Conservation (phyloP, 177 flowering plant genomes). For the Tripterygium wilfordii region DNA sequence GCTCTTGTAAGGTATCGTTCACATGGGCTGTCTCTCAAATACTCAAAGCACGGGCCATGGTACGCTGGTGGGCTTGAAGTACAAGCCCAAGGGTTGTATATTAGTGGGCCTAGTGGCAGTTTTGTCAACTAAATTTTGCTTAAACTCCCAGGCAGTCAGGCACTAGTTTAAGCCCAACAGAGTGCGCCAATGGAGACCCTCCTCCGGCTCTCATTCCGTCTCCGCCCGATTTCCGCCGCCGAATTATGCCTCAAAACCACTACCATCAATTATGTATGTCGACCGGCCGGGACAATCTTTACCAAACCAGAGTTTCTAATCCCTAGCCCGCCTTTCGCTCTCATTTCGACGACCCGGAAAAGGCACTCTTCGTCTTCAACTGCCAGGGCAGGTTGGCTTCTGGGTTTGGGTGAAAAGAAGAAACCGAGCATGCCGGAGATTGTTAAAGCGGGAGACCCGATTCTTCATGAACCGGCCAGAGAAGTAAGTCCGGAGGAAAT, state of each 20-base stretch:
- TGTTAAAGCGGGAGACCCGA: conserved; percentile 92
- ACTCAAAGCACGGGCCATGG: too few relatives aligned
- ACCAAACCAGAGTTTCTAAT: conserved; percentile 1
- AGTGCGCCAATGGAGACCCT: conserved; percentile 27
- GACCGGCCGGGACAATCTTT: conserved; percentile 7
- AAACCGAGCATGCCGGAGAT: conserved; percentile 39
- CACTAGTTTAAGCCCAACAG: too few relatives aligned
- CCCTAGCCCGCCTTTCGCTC: conserved; percentile 6
- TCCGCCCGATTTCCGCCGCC: conserved; percentile 21
- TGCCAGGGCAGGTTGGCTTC: conserved; percentile 69
- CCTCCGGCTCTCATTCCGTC: conserved; percentile 36
- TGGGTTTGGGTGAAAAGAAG: conserved; percentile 58
- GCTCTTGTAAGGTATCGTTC: too few relatives aligned
- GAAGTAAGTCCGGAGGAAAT: conserved; percentile 64
- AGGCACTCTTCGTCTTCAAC: conserved; percentile 10
- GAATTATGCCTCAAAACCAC: conserved; percentile 15
- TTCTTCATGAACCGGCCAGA: conserved; percentile 79
- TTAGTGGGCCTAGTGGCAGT: too few relatives aligned
- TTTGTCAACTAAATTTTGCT: too few relatives aligned
- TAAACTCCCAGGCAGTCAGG: too few relatives aligned
- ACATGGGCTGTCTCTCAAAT: too few relatives aligned
- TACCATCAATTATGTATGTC: neutral
- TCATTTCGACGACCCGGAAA: conserved; percentile 16
- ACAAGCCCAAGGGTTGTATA: too few relatives aligned
- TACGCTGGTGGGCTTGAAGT: too few relatives aligned